These are phyloP conservation scores for Coffea humblotiana DNA, from an alignment of 305 asterid species.

Conservation along the genomic window DNA sequence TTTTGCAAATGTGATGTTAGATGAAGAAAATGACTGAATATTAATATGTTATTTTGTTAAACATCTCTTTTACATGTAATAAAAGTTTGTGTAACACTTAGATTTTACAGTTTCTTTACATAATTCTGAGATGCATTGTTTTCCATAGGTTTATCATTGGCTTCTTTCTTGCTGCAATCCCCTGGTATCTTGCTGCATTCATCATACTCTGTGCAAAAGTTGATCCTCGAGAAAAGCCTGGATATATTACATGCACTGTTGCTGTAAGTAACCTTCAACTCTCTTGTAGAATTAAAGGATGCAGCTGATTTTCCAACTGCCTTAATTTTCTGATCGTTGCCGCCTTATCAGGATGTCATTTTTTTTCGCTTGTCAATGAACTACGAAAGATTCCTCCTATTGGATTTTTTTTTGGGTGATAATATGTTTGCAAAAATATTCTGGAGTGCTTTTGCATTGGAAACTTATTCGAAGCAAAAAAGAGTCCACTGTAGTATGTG, in stretches of 20 bases:
- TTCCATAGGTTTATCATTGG: slow-evolving; percentile 76
- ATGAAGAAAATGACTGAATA: slow-evolving; percentile 5
- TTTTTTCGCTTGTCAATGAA: background rate
- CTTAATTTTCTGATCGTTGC: background rate
- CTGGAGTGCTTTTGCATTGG: background rate
- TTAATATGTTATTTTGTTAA: background rate
- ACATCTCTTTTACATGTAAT: background rate
- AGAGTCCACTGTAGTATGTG: background rate
- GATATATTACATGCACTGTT: slow-evolving; percentile 58
- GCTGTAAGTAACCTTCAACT: slow-evolving; percentile 60
- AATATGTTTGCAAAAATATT: background rate
- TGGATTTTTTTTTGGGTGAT: background rate
- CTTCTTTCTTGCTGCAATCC: slow-evolving; percentile 75
- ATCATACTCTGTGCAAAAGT: slow-evolving; percentile 58
- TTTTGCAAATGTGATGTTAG: background rate
- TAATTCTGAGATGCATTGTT: slow-evolving; percentile 9
- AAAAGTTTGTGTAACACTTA: background rate
- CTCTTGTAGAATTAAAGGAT: slow-evolving; percentile 8
- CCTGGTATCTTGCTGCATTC: slow-evolving; percentile 76
- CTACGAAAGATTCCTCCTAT: background rate
- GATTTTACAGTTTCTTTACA: background rate
- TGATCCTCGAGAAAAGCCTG: slow-evolving; percentile 90
- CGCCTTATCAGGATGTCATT: background rate
- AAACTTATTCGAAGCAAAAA: background rate
- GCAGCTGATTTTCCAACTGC: background rate